phyloP scores from a whole-genome alignment of 345 rosid genomes.

The Turritis glabra region DNA sequence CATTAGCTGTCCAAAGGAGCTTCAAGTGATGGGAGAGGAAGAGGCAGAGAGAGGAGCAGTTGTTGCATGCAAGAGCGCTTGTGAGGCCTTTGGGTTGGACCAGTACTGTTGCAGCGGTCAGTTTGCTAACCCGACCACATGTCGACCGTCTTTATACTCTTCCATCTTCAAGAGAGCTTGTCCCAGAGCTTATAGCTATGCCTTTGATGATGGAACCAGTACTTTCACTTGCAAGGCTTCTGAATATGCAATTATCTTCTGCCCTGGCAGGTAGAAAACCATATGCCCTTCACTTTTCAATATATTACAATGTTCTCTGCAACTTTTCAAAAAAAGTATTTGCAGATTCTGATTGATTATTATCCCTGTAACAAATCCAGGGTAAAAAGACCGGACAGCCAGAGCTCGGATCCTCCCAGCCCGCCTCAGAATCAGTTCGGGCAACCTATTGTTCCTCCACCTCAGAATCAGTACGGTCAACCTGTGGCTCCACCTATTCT shows the following conservation, averaged over 20 bases:
- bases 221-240: conserved; percentile 88
- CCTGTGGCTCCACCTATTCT: conserved; percentile 23
- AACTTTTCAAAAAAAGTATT: neutral
- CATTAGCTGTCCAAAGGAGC: conserved; percentile 87
- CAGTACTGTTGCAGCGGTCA: conserved; percentile 92
- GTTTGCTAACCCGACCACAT: conserved; percentile 82
- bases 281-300: neutral
- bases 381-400: conserved; percentile 34
- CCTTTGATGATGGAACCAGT: conserved; percentile 77
- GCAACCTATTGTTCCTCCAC: conserved; percentile 26
- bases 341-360: conserved; percentile 7
- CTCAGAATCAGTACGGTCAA: neutral
- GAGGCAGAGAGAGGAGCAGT: conserved; percentile 49
- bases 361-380: neutral
- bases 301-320: neutral
- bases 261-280: conserved; percentile 57
- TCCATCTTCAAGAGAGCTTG: conserved; percentile 82
- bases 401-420: conserved; percentile 15
- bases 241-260: conserved; percentile 70
- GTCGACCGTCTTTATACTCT: conserved; percentile 70
- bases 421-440: conserved; percentile 25
- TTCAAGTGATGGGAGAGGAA: conserved; percentile 68
- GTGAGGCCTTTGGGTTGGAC: conserved; percentile 81
- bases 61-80: conserved; percentile 83
- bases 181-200: conserved; percentile 88